Percentiles rank a stretch among this genome's conserved stretches.
Evolutionary conservation across 78 protist genomes (phyloP).

Genomic region (Pigoraptor vietnamica): DNA sequence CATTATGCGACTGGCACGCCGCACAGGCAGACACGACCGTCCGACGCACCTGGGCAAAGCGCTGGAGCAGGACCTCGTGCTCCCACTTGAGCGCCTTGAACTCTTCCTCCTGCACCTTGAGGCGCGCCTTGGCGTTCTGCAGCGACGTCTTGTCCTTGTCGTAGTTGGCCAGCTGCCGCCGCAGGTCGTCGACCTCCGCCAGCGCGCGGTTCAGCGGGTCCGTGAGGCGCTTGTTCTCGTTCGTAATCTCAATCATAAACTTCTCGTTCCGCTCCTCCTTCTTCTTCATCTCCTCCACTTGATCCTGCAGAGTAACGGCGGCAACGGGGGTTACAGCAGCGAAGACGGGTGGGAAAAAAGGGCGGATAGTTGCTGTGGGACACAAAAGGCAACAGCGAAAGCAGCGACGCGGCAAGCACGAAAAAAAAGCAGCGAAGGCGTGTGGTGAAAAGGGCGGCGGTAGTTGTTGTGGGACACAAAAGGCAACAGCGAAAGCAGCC

Average conservation of each 20-base stretch:
- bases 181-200: slow-evolving; percentile 11
- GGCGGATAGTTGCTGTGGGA: no score
- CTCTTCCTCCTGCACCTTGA: slow-evolving; percentile 39
- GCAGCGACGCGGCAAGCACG: no score
- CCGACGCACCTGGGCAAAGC: slow-evolving; percentile 5
- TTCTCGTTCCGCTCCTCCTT: slow-evolving; percentile 58
- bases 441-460: no score
- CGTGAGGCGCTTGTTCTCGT: slow-evolving; percentile 58
- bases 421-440: no score
- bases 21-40: not conserved
- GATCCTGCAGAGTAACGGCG: no score
- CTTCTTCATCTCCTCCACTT: slow-evolving; percentile 45
- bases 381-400: no score
- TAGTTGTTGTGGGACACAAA: no score
- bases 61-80: slow-evolving; percentile 58
- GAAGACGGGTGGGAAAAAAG: no score
- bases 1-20: not conserved
- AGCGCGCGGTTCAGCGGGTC: slow-evolving; percentile 56
- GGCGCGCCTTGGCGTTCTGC: slow-evolving; percentile 29
- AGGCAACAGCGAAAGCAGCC: no score
- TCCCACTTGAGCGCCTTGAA: slow-evolving; percentile 55
- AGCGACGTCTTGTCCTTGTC: slow-evolving; percentile 56
- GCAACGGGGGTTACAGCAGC: no score
- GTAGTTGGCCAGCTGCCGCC: slow-evolving; percentile 47
- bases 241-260: slow-evolving; percentile 59